A percentile compares a stretch with the other conserved stretches of the same genome.
Evolutionary conservation across 2,329 filamentous ascomycete species (phyloP).

Genomic region (Microascus cirrosus): DNA sequence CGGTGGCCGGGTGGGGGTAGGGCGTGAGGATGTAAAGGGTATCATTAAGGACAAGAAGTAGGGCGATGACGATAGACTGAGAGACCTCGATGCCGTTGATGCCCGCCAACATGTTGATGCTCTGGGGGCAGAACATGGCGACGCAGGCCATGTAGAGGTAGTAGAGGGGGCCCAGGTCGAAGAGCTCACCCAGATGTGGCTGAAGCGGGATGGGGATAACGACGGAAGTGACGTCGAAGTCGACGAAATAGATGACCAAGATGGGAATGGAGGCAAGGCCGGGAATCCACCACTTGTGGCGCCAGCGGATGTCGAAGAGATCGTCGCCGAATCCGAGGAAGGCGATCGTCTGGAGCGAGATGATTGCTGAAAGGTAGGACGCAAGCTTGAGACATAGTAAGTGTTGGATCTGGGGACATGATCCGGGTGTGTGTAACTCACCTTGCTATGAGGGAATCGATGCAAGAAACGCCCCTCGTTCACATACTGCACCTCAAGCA

Average conservation of each 20-base stretch:
- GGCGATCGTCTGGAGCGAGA: constrained; percentile 82
- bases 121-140: constrained; percentile 95
- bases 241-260: constrained; percentile 94
- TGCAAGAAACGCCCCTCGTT: constrained; percentile 80
- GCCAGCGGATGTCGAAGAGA: constrained; percentile 95
- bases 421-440: constrained; percentile 19
- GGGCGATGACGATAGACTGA: constrained; percentile 83
- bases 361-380: constrained; percentile 86
- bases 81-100: constrained; percentile 96
- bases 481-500: constrained; percentile 60
- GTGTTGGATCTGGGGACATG: neutral
- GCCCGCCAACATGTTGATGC: constrained; percentile 99
- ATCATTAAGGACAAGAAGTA: constrained; percentile 78
- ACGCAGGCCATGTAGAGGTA: constrained; percentile 95
- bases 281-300: constrained; percentile 97
- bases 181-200: constrained; percentile 70
- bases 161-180: constrained; percentile 76
- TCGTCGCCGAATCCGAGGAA: constrained; percentile 92
- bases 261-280: constrained; percentile 88
- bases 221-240: constrained; percentile 93
- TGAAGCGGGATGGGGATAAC: constrained; percentile 81
- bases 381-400: constrained; percentile 52
- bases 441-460: constrained; percentile 89
- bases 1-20: constrained; percentile 85
- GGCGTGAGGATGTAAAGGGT: constrained; percentile 72